Evolutionary conservation across 73 alveolate genomes (phyloP).

Genomic region (Tetrahymena thermophila): DNA sequence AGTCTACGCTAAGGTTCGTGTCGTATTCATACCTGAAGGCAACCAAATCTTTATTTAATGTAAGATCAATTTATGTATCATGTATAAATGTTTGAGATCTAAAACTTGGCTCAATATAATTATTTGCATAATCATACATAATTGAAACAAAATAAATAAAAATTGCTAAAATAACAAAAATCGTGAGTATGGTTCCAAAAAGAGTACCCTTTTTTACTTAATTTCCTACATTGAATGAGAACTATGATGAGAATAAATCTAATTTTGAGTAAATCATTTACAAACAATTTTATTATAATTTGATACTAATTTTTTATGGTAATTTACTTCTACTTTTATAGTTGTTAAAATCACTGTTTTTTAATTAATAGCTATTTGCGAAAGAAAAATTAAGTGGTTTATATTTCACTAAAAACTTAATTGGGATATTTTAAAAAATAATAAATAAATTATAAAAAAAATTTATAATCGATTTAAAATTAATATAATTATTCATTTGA

Average conservation of each 20-base stretch:
- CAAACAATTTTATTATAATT: too few relatives aligned
- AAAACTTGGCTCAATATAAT: not conserved
- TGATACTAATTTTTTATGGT: too few relatives aligned
- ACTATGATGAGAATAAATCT: not conserved
- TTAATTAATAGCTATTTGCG: too few relatives aligned
- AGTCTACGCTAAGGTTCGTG: not conserved
- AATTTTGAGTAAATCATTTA: not conserved
- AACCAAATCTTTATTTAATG: not conserved
- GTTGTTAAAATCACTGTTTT: too few relatives aligned
- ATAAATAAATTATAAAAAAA: too few relatives aligned
- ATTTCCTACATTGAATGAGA: not conserved
- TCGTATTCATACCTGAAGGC: not conserved
- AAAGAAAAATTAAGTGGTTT: too few relatives aligned
- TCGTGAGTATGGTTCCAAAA: not conserved
- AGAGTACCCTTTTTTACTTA: not conserved
- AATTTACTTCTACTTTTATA: too few relatives aligned
- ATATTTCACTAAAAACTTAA: too few relatives aligned
- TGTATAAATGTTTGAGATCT: not conserved
- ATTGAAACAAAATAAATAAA: not conserved
- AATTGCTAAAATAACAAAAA: not conserved
- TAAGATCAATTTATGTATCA: not conserved
- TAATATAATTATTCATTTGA: too few relatives aligned
- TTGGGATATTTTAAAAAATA: too few relatives aligned
- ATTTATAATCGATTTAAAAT: too few relatives aligned
- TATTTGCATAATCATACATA: not conserved